phyloP scores from a whole-genome alignment of 495 filamentous ascomycete species.

The Apodospora peruviana region DNA sequence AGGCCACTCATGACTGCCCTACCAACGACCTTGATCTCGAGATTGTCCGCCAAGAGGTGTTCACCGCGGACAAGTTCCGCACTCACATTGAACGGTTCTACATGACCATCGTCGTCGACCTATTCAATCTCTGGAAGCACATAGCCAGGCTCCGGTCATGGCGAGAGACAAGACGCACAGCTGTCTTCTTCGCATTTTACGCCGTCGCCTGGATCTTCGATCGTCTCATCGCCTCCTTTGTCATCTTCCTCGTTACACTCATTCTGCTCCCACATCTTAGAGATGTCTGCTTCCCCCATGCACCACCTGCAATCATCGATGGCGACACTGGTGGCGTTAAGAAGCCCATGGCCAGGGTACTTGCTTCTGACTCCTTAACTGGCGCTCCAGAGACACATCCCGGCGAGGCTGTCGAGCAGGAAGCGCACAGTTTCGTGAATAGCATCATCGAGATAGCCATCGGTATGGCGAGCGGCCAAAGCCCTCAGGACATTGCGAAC shows the following conservation, averaged over 20 bases:
- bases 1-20: conserved; percentile 47
- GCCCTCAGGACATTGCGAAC: conserved; percentile 51
- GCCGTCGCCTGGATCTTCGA: conserved; percentile 65
- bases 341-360: conserved; percentile 58
- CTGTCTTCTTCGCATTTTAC: conserved; percentile 59
- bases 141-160: conserved; percentile 69
- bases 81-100: conserved; percentile 72
- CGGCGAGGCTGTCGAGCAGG: conserved; percentile 77
- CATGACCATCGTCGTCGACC: conserved; percentile 65
- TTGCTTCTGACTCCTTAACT: conserved; percentile 67
- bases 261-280: conserved; percentile 61
- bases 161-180: conserved; percentile 62
- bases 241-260: conserved; percentile 51
- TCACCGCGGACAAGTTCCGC: conserved; percentile 74
- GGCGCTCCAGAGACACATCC: conserved; percentile 74
- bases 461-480: conserved; percentile 65
- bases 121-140: conserved; percentile 61
- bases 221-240: conserved; percentile 52
- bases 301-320: conserved; percentile 58
- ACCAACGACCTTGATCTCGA: conserved; percentile 62
- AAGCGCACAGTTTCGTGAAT: conserved; percentile 72
- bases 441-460: conserved; percentile 66
- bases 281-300: conserved; percentile 61
- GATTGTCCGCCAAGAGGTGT: conserved; percentile 69
- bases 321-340: conserved; percentile 55